phyloP scores from a whole-genome alignment of 2,329 filamentous ascomycete species.

The Monilinia vaccinii-corymbosi region DNA sequence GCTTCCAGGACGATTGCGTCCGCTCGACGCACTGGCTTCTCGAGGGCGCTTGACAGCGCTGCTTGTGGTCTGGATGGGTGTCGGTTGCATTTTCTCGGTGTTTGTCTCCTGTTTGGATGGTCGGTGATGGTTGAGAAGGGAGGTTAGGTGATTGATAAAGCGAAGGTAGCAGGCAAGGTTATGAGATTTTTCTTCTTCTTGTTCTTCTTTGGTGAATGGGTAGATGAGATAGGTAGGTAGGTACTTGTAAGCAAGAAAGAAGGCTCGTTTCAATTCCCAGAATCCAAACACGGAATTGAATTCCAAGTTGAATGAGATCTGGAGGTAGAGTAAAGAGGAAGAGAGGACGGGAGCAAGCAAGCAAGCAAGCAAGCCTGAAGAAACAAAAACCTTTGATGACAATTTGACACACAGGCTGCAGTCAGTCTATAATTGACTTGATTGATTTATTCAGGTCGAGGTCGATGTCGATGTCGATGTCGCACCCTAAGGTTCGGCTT shows the following conservation, averaged over 20 bases:
- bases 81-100: not conserved
- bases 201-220: not conserved
- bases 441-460: not conserved
- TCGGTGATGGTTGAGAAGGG: not conserved
- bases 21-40: not conserved
- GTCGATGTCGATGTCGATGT: too few relatives aligned
- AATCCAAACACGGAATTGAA: not conserved
- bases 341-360: not conserved
- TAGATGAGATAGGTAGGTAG: too few relatives aligned
- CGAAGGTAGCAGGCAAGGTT: too few relatives aligned
- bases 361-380: too few relatives aligned
- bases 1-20: not conserved
- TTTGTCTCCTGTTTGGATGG: not conserved
- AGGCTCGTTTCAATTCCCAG: not conserved
- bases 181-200: not conserved
- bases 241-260: not conserved
- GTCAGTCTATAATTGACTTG: not conserved
- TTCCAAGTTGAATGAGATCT: too few relatives aligned
- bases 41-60: not conserved
- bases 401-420: not conserved
- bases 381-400: not conserved
- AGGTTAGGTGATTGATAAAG: not conserved
- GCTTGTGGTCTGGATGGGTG: not conserved
- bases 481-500: not conserved
- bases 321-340: not conserved